Evolutionary conservation across 164 flowering plant species (phyloP), one percentile per base, ranked within the genome.

Genomic region (Stephania japonica): DNA sequence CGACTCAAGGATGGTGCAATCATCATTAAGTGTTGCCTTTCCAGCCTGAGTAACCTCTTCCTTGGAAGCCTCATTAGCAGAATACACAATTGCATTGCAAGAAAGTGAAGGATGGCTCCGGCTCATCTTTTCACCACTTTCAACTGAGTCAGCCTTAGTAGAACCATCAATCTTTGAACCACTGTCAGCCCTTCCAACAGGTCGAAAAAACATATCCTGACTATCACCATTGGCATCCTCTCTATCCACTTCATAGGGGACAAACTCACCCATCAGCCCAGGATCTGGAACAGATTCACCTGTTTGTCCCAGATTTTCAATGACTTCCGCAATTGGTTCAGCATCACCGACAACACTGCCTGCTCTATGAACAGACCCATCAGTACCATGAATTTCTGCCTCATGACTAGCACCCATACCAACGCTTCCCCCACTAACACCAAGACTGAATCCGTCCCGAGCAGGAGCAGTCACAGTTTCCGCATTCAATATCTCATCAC

Each of bases 351-450:
- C 96, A 42, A 85, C 86, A 75, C 99, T 93, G 43, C 85, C 91
- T 61, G 89, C 77, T 79, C 98, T 88, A 61, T 90, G 87, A 13
- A 87, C 86, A 75, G 90, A 95, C 53, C 78, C 79, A 83, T 88
- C 97, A 70, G 82, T 80, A 44, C 99, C 99, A 84, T 87, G 98
- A 65, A 96, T 92, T 86, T 93, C 98, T 72, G 99, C 99, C 85
- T 96, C 99, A 80, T 96, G 93, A 78, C 99, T 96, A 65, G 97
- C 98, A 84, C 97, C 91, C 98, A 93, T 96, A 16, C 98, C 98
- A 77, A 96, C 92, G 85, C 99, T 96, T 59, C 98, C 98, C 49
- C 91, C 97, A 85, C 99, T 96, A 19, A 91, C 79, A 42, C 98
- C 99, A 78, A 95, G 87, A 83, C 99, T 95, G 67, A 87, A 75